Conservation (phyloP, 768 basidiomycete genomes). For the Leccinum fibrillosum region DNA sequence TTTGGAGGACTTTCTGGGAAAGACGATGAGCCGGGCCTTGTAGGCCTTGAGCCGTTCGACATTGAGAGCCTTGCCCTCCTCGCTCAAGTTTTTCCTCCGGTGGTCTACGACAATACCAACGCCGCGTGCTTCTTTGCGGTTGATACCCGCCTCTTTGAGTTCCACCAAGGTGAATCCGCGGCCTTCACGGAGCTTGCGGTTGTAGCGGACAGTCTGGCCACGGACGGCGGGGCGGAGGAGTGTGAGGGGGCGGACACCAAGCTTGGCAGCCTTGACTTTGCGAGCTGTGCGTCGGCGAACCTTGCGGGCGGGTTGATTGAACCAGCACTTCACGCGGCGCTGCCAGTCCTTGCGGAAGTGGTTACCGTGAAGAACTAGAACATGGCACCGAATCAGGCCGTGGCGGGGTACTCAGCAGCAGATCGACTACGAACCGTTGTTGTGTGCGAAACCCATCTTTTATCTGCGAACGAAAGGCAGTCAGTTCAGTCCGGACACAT, state of each 20-base stretch:
- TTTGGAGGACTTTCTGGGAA: constrained; percentile 94
- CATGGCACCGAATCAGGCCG: constrained; percentile 9
- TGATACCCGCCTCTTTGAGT: constrained; percentile 94
- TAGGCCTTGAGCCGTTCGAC: constrained; percentile 92
- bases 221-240: constrained; percentile 97
- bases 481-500: constrained; percentile 23
- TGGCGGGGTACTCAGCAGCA: constrained; percentile 25
- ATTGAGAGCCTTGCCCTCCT: constrained; percentile 95
- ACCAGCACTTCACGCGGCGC: constrained; percentile 94
- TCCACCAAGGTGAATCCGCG: constrained; percentile 95
- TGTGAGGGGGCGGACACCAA: constrained; percentile 88
- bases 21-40: constrained; percentile 90
- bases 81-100: constrained; percentile 92
- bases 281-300: constrained; percentile 91
- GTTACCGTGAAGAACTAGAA: constrained; percentile 80
- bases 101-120: constrained; percentile 97
- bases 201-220: constrained; percentile 95
- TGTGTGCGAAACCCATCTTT: constrained; percentile 36
- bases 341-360: constrained; percentile 99
- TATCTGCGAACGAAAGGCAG: constrained; percentile 21
- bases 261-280: constrained; percentile 83
- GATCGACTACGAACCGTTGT: constrained; percentile 27
- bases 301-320: constrained; percentile 98
- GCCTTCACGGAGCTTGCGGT: constrained; percentile 94
- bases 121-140: constrained; percentile 88